Percentiles rank a stretch among this genome's conserved stretches.
Evolutionary conservation across 2,329 filamentous ascomycete species (phyloP).

Genomic region (Xylariaceae sp.): DNA sequence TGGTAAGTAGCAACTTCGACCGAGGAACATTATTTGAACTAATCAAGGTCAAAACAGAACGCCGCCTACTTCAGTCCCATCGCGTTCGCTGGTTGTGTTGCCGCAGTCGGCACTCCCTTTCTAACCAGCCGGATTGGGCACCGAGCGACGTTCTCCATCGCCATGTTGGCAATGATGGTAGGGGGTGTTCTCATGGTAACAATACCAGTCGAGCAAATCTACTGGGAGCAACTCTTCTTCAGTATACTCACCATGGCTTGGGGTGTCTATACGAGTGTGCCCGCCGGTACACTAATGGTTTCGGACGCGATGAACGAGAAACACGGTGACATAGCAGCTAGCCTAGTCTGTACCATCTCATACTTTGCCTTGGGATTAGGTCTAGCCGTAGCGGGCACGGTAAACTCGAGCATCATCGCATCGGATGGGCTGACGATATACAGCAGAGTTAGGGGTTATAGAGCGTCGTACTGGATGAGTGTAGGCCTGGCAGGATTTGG

Average conservation of each 20-base stretch:
- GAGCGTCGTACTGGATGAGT: conserved; percentile 23
- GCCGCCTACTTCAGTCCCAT: conserved; percentile 29
- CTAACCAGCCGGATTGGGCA: conserved; percentile 28
- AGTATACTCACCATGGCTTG: conserved; percentile 53
- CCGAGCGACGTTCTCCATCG: conserved; percentile 38
- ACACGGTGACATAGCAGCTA: conserved; percentile 29
- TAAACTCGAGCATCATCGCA: conserved; percentile 41
- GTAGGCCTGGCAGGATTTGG: conserved; percentile 24
- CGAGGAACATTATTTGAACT: conserved; percentile 1
- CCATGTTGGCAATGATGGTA: conserved; percentile 39
- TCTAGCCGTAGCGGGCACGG: conserved; percentile 59
- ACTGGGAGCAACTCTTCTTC: conserved; percentile 61
- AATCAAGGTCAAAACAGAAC: conserved; percentile 17
- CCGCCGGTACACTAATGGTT: conserved; percentile 55
- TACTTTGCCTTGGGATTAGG: conserved; percentile 65
- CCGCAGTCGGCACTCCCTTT: conserved; percentile 27
- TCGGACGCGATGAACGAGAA: conserved; percentile 44
- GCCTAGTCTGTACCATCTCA: conserved; percentile 45
- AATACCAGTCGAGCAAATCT: conserved; percentile 50
- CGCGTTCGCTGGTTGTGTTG: conserved; percentile 23
- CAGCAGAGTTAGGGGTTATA: conserved; percentile 21
- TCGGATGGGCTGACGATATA: conserved; percentile 13
- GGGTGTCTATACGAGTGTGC: conserved; percentile 63
- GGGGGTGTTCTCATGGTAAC: conserved; percentile 41
- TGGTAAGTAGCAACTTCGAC: conserved; percentile 18